Conservation (phyloP, 495 filamentous ascomycete genomes). For the Penicillium bialowiezense region DNA sequence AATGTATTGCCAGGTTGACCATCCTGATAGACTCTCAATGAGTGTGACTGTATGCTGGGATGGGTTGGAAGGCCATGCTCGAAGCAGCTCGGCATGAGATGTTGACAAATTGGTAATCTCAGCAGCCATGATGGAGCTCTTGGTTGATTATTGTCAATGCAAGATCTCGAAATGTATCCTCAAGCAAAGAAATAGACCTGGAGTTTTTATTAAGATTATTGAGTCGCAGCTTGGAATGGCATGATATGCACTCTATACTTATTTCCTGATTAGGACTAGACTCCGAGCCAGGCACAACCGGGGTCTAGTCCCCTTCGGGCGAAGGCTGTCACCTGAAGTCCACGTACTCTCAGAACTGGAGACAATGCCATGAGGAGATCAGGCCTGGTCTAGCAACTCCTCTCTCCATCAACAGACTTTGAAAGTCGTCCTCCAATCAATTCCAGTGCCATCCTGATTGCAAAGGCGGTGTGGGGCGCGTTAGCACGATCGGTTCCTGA, state of each 20-base stretch:
- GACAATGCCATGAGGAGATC: too few species aligned
- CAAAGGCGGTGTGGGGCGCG: neutral
- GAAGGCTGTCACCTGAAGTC: neutral
- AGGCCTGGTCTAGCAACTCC: too few species aligned
- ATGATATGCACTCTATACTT: slow-evolving; percentile 1
- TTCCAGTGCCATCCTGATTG: neutral
- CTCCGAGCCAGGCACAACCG: slow-evolving; percentile 18
- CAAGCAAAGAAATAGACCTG: too few species aligned
- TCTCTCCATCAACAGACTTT: neutral
- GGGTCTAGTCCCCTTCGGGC: slow-evolving; percentile 24
- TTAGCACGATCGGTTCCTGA: neutral
- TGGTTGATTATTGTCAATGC: too few species aligned
- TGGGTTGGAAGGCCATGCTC: slow-evolving; percentile 3
- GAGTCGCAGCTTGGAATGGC: too few species aligned
- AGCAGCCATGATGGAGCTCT: slow-evolving; percentile 5
- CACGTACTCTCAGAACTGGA: neutral
- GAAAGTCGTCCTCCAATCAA: neutral
- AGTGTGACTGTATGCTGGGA: neutral
- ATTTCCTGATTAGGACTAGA: slow-evolving; percentile 22
- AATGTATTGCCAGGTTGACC: slow-evolving; percentile 30
- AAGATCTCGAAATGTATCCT: too few species aligned
- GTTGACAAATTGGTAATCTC: slow-evolving; percentile 10
- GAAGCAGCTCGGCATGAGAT: slow-evolving; percentile 2
- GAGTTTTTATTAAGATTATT: too few species aligned
- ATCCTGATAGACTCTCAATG: slow-evolving; percentile 1